Conservation (phyloP, 2,329 filamentous ascomycete species). For the Diaporthe citri region DNA sequence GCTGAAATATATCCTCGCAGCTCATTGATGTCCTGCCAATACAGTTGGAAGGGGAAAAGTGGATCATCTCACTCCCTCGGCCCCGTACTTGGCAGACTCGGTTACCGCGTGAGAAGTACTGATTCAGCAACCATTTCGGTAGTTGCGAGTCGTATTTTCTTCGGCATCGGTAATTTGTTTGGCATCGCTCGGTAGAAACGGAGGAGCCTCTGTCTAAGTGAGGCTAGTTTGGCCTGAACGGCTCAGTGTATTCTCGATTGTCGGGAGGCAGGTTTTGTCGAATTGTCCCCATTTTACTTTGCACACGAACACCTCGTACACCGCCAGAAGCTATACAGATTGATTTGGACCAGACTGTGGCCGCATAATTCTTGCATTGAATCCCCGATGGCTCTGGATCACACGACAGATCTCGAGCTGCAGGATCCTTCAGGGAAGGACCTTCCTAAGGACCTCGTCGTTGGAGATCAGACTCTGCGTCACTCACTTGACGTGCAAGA, state of each 20-base stretch:
- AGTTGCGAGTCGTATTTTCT: background rate
- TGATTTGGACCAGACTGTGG: background rate
- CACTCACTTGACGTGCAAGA: background rate
- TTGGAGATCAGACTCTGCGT: background rate
- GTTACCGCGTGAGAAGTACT: background rate
- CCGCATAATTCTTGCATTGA: background rate
- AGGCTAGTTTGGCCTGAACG: background rate
- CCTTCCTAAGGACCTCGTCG: background rate
- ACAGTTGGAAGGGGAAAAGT: background rate
- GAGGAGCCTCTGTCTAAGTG: background rate
- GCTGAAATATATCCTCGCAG: background rate
- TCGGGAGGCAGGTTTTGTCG: background rate
- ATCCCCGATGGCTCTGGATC: background rate
- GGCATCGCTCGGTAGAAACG: background rate
- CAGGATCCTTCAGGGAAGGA: background rate
- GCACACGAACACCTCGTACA: background rate
- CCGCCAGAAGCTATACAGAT: background rate
- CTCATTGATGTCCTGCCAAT: background rate
- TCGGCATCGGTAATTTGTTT: slow-evolving; percentile 15
- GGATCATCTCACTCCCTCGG: background rate
- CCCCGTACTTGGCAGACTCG: background rate
- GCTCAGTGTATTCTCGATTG: background rate
- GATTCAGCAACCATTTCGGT: background rate
- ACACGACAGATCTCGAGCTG: background rate
- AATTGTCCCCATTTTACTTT: background rate